phyloP scores from a whole-genome alignment of 768 basidiomycete species.

The Candolleomyces aberdarensis region DNA sequence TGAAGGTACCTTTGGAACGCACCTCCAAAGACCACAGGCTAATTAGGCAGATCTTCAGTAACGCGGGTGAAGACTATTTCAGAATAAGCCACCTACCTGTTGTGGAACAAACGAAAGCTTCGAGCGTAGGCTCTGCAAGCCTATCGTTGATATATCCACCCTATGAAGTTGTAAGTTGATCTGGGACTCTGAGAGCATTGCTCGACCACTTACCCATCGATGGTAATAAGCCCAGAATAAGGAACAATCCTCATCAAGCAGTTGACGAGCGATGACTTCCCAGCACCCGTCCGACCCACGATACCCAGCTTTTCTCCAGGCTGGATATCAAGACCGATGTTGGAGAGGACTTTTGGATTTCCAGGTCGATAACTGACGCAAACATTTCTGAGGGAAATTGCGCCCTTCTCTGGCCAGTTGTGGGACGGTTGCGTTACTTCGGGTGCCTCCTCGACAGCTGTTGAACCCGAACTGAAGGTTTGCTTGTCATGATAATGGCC shows the following conservation, averaged over 20 bases:
- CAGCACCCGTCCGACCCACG: conserved; percentile 61
- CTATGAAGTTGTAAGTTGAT: conserved; percentile 23
- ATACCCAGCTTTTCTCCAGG: conserved; percentile 78
- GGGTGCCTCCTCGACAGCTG: conserved; percentile 48
- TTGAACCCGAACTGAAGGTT: conserved; percentile 55
- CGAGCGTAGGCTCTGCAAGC: conserved; percentile 59
- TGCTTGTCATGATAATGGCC: conserved; percentile 47
- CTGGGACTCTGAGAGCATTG: conserved; percentile 1
- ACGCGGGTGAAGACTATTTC: neutral
- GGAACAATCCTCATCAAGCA: conserved; percentile 70
- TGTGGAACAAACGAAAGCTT: conserved; percentile 67
- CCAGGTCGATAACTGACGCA: conserved; percentile 65
- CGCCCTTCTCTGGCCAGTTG: conserved; percentile 63
- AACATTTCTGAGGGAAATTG: conserved; percentile 59
- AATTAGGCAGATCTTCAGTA: neutral
- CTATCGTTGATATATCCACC: conserved; percentile 65
- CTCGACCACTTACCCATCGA: conserved; percentile 50
- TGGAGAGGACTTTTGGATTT: conserved; percentile 69
- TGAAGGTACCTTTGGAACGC: too few species aligned
- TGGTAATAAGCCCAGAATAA: conserved; percentile 55
- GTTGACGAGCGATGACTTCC: conserved; percentile 60
- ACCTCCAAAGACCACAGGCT: conserved; percentile 13
- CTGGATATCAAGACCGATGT: conserved; percentile 54
- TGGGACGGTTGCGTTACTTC: conserved; percentile 49
- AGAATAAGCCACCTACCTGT: conserved; percentile 40